Base-by-base conservation (phyloP, 2,329 filamentous ascomycete genomes). In the Pestalotiopsis sp. region DNA sequence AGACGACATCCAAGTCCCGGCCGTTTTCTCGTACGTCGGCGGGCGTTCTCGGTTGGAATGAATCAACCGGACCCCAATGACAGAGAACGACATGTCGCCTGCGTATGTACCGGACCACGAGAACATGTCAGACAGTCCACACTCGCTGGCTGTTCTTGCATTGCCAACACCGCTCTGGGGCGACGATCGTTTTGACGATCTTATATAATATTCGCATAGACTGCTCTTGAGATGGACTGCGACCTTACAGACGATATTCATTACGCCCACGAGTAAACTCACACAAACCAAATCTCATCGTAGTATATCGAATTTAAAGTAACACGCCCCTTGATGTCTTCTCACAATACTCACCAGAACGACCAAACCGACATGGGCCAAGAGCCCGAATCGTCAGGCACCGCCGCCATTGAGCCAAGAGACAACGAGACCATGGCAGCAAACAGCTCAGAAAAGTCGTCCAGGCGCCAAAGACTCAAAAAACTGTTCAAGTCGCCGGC, bases 401-500 rank as follows among this genome's bases (percentile, higher is more conserved):
- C 45, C 45, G 14, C 14, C 4, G 20, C n/a, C 20, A 9, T 20
- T 52, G 45, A 52, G 7, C 14, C 6, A 17, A 52, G 11, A 9
- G 45, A 52, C 23, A 17, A 7, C 23, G 2, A 27, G 12, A 3
- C 14, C 11, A 13, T 12, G 17, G 25, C 23, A 59, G 17, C 20
- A 6, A 23, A 5, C 12, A 17, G 13, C 20, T 7, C 9, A 12
- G 27, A 59, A 27, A 20, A n/a, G 31, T 14, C 17, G 14, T 41
- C 59, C 36, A 62, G 38, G 14, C 59, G 27, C 27, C 4, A 52
- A 11, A 25, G 25, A 13, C 23, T 66, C 7, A 66, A 66, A 52
- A 66, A 12, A 11, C 14, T 66, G 5, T 41, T 45, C 31, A 59
- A 66, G 52, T 66, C 65, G 27, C 65, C 65, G 2, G 65, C 52